Conservation (phyloP, 345 rosid genomes). For the Anastatica hierochuntica region DNA sequence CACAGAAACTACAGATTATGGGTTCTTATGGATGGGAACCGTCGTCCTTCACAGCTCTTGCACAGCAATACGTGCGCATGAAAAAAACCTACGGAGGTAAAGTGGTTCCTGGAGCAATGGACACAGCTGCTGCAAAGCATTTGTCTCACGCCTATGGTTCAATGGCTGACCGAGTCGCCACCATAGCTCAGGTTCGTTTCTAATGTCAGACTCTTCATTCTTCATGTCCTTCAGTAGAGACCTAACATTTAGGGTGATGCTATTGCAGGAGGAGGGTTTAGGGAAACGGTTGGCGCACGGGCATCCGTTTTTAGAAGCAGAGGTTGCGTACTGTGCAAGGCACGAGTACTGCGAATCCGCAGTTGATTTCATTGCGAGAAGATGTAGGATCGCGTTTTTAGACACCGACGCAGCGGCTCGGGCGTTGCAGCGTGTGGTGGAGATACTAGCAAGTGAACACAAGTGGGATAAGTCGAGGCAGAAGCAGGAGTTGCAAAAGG, state of each 20-base stretch:
- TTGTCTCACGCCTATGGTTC: slow-evolving; percentile 91
- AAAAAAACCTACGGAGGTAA: slow-evolving; percentile 63
- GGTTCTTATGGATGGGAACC: slow-evolving; percentile 96
- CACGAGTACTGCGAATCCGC: slow-evolving; percentile 88
- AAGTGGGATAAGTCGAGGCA: slow-evolving; percentile 67
- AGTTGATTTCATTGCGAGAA: slow-evolving; percentile 85
- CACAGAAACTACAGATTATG: slow-evolving; percentile 49
- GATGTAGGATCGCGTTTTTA: slow-evolving; percentile 87
- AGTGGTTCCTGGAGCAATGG: slow-evolving; percentile 86
- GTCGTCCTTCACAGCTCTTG: slow-evolving; percentile 66
- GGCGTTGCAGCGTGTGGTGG: slow-evolving; percentile 72
- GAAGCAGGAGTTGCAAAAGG: slow-evolving; percentile 59
- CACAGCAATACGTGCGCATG: slow-evolving; percentile 87
- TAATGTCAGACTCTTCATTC: neutral
- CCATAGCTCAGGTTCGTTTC: slow-evolving; percentile 76
- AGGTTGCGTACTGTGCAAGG: slow-evolving; percentile 79
- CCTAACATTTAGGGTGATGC: neutral
- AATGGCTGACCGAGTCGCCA: slow-evolving; percentile 71
- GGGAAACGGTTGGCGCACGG: slow-evolving; percentile 95
- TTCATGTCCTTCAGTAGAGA: neutral
- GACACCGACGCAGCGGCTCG: slow-evolving; percentile 88
- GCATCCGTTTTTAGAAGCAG: slow-evolving; percentile 51
- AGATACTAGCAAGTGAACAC: slow-evolving; percentile 66
- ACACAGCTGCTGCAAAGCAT: slow-evolving; percentile 80
- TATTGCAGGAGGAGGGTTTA: slow-evolving; percentile 59